phyloP scores from a whole-genome alignment of 73 alveolate species.

The Uronychia setigera region DNA sequence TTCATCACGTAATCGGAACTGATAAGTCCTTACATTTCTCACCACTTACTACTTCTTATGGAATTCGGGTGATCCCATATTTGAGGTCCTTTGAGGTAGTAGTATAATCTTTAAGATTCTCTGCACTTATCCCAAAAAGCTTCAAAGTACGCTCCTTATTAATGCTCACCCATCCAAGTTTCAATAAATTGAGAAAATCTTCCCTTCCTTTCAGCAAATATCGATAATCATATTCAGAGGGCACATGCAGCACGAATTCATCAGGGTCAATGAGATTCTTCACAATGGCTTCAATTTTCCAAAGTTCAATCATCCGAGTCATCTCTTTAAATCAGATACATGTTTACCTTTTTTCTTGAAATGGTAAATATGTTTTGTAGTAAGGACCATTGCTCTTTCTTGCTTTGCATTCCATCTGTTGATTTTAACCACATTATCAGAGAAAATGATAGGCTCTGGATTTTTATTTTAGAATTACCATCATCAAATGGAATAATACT shows the following conservation, averaged over 20 bases:
- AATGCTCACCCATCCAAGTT: constrained; percentile 56
- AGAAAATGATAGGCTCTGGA: constrained; percentile 73
- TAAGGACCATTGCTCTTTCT: constrained; percentile 73
- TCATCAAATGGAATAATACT: too few species aligned
- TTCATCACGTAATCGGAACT: constrained; percentile 63
- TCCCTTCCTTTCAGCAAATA: constrained; percentile 62
- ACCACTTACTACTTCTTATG: too few species aligned
- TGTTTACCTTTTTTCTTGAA: constrained; percentile 61
- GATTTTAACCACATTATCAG: constrained; percentile 72
- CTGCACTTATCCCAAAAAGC: constrained; percentile 26
- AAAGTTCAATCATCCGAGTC: constrained; percentile 1
- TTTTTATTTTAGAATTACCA: too few species aligned
- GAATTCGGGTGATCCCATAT: constrained; percentile 76
- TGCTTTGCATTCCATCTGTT: constrained; percentile 78
- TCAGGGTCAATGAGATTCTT: constrained; percentile 32
- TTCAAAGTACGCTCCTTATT: constrained; percentile 36
- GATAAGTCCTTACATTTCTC: too few species aligned
- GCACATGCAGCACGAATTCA: constrained; percentile 75
- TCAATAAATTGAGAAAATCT: constrained; percentile 43
- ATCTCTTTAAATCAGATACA: not conserved
- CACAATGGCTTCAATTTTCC: constrained; percentile 4
- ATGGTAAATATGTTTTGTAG: constrained; percentile 69
- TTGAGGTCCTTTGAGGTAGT: constrained; percentile 80
- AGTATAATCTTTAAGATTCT: constrained; percentile 67
- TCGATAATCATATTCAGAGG: constrained; percentile 76